Conservation (phyloP, 306 rosid genomes). For the Biancaea sappan region DNA sequence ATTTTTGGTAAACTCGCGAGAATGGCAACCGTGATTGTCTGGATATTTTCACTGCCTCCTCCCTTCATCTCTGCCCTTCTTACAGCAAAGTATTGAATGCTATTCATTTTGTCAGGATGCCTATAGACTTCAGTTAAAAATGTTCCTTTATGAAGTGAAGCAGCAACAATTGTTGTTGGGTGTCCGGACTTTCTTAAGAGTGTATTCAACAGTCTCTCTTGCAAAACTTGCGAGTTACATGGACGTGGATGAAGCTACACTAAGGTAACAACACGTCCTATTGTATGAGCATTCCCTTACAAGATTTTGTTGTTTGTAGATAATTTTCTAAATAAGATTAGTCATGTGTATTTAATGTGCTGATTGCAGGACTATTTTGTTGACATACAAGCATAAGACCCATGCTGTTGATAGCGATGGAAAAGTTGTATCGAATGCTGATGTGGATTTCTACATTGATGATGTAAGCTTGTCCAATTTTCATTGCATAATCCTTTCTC, state of each 20-base stretch:
- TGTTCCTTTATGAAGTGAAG: conserved; percentile 95
- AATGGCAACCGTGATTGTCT: no score
- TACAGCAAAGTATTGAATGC: not conserved
- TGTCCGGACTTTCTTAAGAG: conserved; percentile 85
- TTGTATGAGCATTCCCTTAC: conserved; percentile 18
- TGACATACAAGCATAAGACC: conserved; percentile 93
- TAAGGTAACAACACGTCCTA: conserved; percentile 59
- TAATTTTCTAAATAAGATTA: conserved; percentile 3
- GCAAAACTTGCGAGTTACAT: conserved; percentile 88
- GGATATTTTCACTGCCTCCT: conserved; percentile 5
- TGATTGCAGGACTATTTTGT: conserved; percentile 79
- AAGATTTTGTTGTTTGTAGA: conserved; percentile 1
- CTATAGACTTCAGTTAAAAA: conserved; percentile 91
- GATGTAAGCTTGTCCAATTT: conserved; percentile 57
- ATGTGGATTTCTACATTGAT: conserved; percentile 82
- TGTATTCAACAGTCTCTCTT: conserved; percentile 81
- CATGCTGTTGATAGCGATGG: conserved; percentile 84
- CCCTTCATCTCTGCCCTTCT: not conserved
- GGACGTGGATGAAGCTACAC: conserved; percentile 94
- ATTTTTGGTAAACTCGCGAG: no score
- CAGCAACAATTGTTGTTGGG: conserved; percentile 92
- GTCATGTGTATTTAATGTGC: conserved; percentile 19
- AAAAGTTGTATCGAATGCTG: conserved; percentile 83
- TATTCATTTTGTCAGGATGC: conserved; percentile 69
- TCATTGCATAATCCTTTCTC: conserved; percentile 5